Percentiles rank a stretch among this genome's conserved stretches.
phyloP scores from a whole-genome alignment of 23 red algal genomes.

The Gracilaria gracilis region DNA sequence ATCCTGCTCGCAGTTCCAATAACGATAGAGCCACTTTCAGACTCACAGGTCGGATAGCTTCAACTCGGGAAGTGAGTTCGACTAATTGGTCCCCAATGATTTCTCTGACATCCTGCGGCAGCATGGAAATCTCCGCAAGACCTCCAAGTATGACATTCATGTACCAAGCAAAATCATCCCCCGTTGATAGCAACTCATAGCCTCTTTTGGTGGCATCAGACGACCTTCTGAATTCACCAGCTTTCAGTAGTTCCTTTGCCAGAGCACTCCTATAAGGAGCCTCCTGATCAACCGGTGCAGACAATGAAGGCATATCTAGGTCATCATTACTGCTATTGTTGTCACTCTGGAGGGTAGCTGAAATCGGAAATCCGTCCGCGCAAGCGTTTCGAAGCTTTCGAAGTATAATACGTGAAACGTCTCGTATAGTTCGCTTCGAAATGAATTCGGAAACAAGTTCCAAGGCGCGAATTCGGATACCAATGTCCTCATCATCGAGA shows the following conservation, averaged over 20 bases:
- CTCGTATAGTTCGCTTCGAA: constrained; percentile 61
- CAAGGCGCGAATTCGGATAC: constrained; percentile 90
- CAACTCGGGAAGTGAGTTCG: constrained; percentile 80
- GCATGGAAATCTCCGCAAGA: constrained; percentile 65
- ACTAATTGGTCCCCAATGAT: constrained; percentile 73
- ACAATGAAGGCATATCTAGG: not conserved
- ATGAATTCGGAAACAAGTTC: constrained; percentile 79
- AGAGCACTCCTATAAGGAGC: constrained; percentile 65
- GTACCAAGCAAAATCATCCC: constrained; percentile 90
- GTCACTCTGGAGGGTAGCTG: not conserved
- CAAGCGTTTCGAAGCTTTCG: constrained; percentile 59
- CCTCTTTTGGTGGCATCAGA: constrained; percentile 40
- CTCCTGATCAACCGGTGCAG: constrained; percentile 45
- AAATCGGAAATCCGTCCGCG: constrained; percentile 11
- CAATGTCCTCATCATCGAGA: constrained; percentile 89
- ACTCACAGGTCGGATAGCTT: constrained; percentile 70
- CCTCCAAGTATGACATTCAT: constrained; percentile 72
- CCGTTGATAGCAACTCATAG: constrained; percentile 66
- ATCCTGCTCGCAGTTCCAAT: constrained; percentile 26
- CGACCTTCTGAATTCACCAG: constrained; percentile 52
- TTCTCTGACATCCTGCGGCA: constrained; percentile 54
- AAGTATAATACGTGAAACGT: constrained; percentile 70
- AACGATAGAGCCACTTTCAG: constrained; percentile 59
- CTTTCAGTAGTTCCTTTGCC: constrained; percentile 55
- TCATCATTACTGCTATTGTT: constrained; percentile 16